phyloP scores from a whole-genome alignment of 225 moss, liverwort and hornwort species.

The Marchantia polymorpha region DNA sequence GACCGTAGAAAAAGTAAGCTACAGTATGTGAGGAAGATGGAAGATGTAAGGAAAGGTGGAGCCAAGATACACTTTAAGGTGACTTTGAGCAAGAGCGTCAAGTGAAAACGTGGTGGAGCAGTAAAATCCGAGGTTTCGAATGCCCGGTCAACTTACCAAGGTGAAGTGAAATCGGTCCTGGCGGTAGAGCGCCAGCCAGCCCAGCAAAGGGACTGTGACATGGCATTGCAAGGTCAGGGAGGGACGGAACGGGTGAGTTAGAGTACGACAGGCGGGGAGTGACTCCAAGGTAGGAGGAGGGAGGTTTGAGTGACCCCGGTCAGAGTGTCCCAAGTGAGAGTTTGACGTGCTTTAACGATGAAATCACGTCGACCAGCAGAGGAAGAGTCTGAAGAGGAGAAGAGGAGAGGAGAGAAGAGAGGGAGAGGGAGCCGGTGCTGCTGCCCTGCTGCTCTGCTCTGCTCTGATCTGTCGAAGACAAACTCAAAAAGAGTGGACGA shows the following conservation, averaged over 20 bases:
- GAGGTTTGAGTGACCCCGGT: neutral
- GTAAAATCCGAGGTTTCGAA: no score
- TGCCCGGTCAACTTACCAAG: no score
- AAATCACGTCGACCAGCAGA: slow-evolving; percentile 1
- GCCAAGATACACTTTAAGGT: no score
- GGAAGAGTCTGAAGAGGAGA: neutral
- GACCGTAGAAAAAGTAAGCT: no score
- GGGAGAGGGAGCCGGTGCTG: neutral
- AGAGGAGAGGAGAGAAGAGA: neutral
- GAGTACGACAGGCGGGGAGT: neutral
- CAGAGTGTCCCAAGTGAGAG: neutral
- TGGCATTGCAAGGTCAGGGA: neutral
- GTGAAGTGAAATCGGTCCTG: neutral
- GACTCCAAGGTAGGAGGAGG: no score
- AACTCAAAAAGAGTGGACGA: neutral
- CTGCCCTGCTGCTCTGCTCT: neutral
- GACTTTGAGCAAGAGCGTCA: no score
- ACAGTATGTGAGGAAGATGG: no score
- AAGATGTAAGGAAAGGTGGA: no score
- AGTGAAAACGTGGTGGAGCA: no score
- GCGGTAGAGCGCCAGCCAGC: neutral
- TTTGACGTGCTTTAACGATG: slow-evolving; percentile 13
- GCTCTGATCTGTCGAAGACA: slow-evolving; percentile 7
- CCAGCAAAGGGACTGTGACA: neutral
- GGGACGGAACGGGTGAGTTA: neutral